Base-by-base conservation (phyloP, 1,284 basidiomycete genomes). In the Exsudoporus floridanus region DNA sequence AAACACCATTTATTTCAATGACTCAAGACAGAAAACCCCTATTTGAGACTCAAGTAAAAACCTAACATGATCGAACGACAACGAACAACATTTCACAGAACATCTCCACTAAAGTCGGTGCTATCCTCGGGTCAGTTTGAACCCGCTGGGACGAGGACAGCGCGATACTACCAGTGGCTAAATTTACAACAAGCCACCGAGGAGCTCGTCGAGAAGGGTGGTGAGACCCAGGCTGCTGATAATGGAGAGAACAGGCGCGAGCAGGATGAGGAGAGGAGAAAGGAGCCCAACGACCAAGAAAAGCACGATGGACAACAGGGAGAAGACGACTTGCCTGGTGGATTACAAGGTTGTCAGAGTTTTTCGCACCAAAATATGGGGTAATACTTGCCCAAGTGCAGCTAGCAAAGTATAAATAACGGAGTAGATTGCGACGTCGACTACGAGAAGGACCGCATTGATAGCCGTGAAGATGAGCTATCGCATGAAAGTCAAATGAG, bases 401-500 rank as follows among this genome's bases (percentile, higher is more conserved):
- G 27, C 2, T 12, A 34, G 14, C 28, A 60, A 30, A 12, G 6
- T 3, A 5, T 14, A 34, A 30, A 54, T 44, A 16, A 48, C 1
- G 16, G 46, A 16, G 18, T 39, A 34, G 38, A 60, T 43, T 2
- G 46, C 7, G 12, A 13, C 0, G 16, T 62, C 49, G 13, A 57
- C 54, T 3, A 60, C 49, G 13, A 25, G 19, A 8, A 60, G 58
- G 18, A 57, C 44, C 12, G 46, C 51, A 2, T 4, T 25, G 4
- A 13, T 0, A 16, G 57, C 43, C 7, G 18, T 16, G n/a, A 60
- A 52, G 50, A 60, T 6, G 43, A 60, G 50, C 59, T 62, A 16
- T 40, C 12, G 19, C 18, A 25, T 28, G 34, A 4, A 8, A 25
- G 27, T 46, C 25, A 12, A 19, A n/a, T 59, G 10, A 62, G 37